Evolutionary conservation across 208 protist genomes (phyloP).

Genomic region (Leishmania mexicana): DNA sequence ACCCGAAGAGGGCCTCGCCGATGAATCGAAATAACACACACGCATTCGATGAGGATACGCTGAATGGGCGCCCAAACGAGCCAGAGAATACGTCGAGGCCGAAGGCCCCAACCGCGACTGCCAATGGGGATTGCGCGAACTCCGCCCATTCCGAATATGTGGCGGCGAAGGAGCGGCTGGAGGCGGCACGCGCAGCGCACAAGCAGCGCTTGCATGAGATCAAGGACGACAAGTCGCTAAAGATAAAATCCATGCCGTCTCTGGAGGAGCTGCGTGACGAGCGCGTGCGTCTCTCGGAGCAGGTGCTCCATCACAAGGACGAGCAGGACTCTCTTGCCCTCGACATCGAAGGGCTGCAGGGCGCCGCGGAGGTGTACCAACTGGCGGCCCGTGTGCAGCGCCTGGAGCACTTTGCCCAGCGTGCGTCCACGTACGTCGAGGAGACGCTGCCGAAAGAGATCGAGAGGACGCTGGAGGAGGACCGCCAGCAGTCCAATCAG

Average conservation of each 20-base stretch:
- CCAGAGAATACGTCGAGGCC: no score
- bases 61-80: background rate
- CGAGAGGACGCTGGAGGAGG: conserved; percentile 50
- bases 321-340: conserved; percentile 71
- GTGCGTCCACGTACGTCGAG: conserved; percentile 41
- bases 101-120: background rate
- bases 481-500: conserved; percentile 58
- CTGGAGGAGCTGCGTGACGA: conserved; percentile 60
- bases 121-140: background rate
- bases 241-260: conserved; percentile 35
- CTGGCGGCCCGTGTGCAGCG: conserved; percentile 73
- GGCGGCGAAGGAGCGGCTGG: conserved; percentile 24
- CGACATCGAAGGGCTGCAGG: conserved; percentile 62
- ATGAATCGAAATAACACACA: background rate
- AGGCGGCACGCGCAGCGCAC: conserved; percentile 31
- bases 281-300: conserved; percentile 52
- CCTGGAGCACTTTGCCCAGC: conserved; percentile 61
- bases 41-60: background rate
- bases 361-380: conserved; percentile 48
- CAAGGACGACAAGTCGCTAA: conserved; percentile 24
- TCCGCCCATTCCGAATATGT: conserved; percentile 17
- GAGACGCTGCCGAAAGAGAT: conserved; percentile 59
- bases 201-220: conserved; percentile 33
- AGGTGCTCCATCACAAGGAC: conserved; percentile 79
- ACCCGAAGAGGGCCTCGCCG: background rate